These are phyloP conservation scores for Saccharomyces pastorianus DNA, from an alignment of 1,139 yeast species.

Conservation along the genomic window DNA sequence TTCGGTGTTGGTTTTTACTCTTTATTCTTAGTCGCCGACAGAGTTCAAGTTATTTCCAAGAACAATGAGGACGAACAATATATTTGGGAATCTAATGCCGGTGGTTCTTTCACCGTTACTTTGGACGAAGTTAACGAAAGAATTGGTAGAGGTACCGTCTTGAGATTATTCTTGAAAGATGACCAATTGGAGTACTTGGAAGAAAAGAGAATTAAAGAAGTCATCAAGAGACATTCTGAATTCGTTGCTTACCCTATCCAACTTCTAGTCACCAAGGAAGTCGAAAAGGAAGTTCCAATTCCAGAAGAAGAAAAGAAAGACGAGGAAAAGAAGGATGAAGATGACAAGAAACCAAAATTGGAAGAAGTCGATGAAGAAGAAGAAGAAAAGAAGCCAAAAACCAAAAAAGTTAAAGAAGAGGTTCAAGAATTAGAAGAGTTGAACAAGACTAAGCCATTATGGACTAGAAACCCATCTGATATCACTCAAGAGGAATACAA, in stretches of 20 bases:
- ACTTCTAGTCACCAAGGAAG: conserved; percentile 96
- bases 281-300: conserved; percentile 87
- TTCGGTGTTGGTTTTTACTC: conserved; percentile 99
- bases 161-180: conserved; percentile 95
- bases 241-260: conserved; percentile 99
- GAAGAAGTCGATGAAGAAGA: conserved; percentile 61
- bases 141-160: conserved; percentile 89
- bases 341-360: conserved; percentile 57
- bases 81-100: conserved; percentile 99
- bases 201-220: conserved; percentile 99
- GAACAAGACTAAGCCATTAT: conserved; percentile 97
- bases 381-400: conserved; percentile 54
- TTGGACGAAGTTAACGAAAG: conserved; percentile 80
- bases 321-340: conserved; percentile 51
- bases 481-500: conserved; percentile 98
- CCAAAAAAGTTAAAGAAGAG: conserved; percentile 78
- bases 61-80: conserved; percentile 99
- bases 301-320: conserved; percentile 56
- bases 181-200: conserved; percentile 98
- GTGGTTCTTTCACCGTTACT: conserved; percentile 97
- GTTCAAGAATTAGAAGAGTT: conserved; percentile 92
- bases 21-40: conserved; percentile 97
- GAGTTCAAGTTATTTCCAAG: conserved; percentile 96
- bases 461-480: conserved; percentile 99
- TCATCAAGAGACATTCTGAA: conserved; percentile 98